phyloP scores from a whole-genome alignment of 305 asterid species.

The Fraxinus nigra region DNA sequence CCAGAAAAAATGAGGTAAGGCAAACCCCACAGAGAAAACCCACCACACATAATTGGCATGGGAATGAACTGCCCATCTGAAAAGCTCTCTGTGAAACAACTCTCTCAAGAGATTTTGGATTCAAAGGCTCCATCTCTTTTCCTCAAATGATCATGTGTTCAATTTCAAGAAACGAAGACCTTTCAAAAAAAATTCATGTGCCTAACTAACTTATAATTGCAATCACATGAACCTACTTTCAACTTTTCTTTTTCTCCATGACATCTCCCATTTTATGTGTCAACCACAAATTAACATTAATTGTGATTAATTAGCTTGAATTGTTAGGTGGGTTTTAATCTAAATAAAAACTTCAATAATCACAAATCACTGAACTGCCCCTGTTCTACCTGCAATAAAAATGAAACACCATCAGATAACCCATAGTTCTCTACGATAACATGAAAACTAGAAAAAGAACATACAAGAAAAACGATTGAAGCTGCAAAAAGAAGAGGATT shows the following conservation, averaged over 20 bases:
- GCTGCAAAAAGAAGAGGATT: background rate
- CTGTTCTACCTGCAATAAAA: conserved; percentile 4
- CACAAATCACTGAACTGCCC: background rate
- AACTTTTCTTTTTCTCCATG: conserved; percentile 8
- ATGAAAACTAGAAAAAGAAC: background rate
- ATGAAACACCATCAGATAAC: background rate
- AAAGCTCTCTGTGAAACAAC: conserved; percentile 74
- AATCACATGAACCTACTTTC: conserved; percentile 43
- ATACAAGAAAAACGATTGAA: background rate
- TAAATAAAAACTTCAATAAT: background rate
- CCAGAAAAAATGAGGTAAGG: conserved; percentile 70
- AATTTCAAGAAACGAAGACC: conserved; percentile 20
- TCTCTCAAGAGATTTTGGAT: conserved; percentile 65
- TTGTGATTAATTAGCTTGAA: conserved; percentile 5
- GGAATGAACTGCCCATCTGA: conserved; percentile 71
- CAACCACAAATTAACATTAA: conserved; percentile 20
- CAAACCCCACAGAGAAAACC: conserved; percentile 89
- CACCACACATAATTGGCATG: conserved; percentile 77
- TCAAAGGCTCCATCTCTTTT: conserved; percentile 48
- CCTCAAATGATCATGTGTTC: conserved; percentile 18
- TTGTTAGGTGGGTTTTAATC: background rate
- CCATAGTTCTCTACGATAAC: background rate
- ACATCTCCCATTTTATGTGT: conserved; percentile 13
- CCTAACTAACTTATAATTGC: conserved; percentile 41
- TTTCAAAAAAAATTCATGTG: conserved; percentile 24